Evolutionary conservation across 1,284 basidiomycete species (phyloP), one percentile per base, ranked within the genome.

Genomic region (Exobasidium rhododendri): DNA sequence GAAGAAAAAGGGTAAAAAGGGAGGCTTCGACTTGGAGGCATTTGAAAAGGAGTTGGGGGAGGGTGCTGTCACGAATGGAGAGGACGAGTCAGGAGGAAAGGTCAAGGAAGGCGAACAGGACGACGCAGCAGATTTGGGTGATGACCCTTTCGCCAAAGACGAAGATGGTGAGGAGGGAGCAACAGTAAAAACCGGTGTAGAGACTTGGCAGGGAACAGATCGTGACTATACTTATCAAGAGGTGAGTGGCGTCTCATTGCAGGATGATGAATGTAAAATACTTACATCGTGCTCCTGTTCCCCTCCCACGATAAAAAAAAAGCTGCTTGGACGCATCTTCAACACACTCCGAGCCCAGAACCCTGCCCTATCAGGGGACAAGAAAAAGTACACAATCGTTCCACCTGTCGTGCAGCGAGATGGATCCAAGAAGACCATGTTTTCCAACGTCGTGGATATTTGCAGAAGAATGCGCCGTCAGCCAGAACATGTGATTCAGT

Each of bases 401-500:
- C 96, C 94, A n/a, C 94, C 94, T 20, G 89, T 90, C 64, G 89
- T 98, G 57, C 88, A 90, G 75, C 86, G 92, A 77, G 94, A 99
- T 85, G 86, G 86, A 26, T 94, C 94, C 83, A 97, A 98, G 83
- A 94, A 94, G 83, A 89, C 92, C 47, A 89, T 96, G 69, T 99
- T 98, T 73, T 89, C 92, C 70, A 99, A 99, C 81, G 86, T 98
- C 64, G 87, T 88, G 71, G 94, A 99, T 80, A 98, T 99, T 73
- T 97, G 94, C 86, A 94, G 91, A 82, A 88, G 91, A 58, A 97
- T 99, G 93, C 94, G 97, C 83, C 86, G 94, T 80, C 90, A 92
- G 83, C 93, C 94, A n/a, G 96, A 98, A 82, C 96, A 99, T 80
- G 92, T 97, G 74, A 97, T 97, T 70, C 89, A 92, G 81, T 99